Conservation (phyloP, 2,329 filamentous ascomycete genomes). For the Erysiphe pulchra region DNA sequence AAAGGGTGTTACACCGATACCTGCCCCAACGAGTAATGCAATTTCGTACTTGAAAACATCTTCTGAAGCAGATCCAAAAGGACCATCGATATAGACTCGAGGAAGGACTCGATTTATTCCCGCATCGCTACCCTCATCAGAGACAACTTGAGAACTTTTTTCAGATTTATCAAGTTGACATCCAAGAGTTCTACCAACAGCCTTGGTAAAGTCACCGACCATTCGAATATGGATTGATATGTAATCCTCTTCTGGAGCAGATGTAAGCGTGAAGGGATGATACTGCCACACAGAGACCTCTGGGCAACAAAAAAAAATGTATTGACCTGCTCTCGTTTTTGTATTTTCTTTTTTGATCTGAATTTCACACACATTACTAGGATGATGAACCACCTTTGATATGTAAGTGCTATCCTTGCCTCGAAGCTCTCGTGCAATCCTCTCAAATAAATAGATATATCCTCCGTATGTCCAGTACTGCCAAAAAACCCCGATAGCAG, state of each 20-base stretch:
- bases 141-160: conserved; percentile 37
- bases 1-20: conserved; percentile 70
- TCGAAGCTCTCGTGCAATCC: conserved; percentile 51
- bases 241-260: conserved; percentile 71
- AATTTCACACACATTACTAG: conserved; percentile 70
- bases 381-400: conserved; percentile 73
- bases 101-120: conserved; percentile 49
- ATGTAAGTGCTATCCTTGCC: conserved; percentile 67
- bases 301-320: conserved; percentile 74
- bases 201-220: conserved; percentile 57
- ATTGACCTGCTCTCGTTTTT: conserved; percentile 58
- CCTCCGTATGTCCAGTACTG: conserved; percentile 76
- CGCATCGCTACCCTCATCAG: conserved; percentile 36
- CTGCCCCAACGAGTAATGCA: conserved; percentile 52
- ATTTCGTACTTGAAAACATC: conserved; percentile 79
- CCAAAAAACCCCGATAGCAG: conserved; percentile 57
- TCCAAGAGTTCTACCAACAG: conserved; percentile 42
- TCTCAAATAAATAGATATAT: conserved; percentile 56
- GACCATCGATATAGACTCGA: conserved; percentile 59
- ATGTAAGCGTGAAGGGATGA: conserved; percentile 67
- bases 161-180: conserved; percentile 38
- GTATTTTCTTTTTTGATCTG: conserved; percentile 81
- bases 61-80: conserved; percentile 66
- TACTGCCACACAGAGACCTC: conserved; percentile 75
- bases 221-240: conserved; percentile 68